Percentiles rank a stretch among this genome's conserved stretches.
Conservation (phyloP, 75 land plant genomes). For the Larix kaempferi region DNA sequence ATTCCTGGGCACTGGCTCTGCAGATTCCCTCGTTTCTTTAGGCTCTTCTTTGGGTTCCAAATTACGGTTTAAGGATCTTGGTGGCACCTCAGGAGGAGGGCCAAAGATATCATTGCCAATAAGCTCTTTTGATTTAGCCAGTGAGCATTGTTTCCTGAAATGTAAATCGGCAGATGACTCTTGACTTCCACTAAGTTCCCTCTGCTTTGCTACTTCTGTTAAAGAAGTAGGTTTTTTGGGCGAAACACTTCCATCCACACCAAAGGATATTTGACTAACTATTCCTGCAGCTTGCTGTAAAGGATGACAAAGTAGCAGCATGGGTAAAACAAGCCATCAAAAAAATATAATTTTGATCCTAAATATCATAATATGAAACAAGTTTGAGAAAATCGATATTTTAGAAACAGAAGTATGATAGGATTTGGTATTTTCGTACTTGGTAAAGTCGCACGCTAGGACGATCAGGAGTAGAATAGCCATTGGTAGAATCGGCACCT, state of each 20-base stretch:
- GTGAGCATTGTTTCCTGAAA: conserved; percentile 49
- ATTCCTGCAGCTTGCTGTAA: conserved; percentile 70
- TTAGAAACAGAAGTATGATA: neutral
- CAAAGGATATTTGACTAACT: conserved; percentile 84
- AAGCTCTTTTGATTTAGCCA: conserved; percentile 77
- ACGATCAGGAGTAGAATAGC: conserved; percentile 28
- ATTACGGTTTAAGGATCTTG: conserved; percentile 28
- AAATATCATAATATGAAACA: too few species aligned
- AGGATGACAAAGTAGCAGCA: neutral
- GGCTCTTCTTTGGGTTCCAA: conserved; percentile 28
- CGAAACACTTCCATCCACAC: conserved; percentile 62
- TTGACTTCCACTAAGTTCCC: conserved; percentile 82
- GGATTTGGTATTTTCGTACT: conserved; percentile 25
- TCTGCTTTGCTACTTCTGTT: conserved; percentile 92
- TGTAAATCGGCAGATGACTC: conserved; percentile 49
- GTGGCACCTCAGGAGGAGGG: conserved; percentile 65
- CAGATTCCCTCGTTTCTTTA: conserved; percentile 34
- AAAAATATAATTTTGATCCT: too few species aligned
- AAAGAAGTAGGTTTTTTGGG: conserved; percentile 82
- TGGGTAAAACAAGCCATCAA: neutral
- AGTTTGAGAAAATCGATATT: too few species aligned
- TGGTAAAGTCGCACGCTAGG: conserved; percentile 70
- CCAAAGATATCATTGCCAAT: conserved; percentile 89
- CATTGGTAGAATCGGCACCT: conserved; percentile 25
- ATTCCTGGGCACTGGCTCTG: conserved; percentile 46